phyloP scores from a whole-genome alignment of 768 basidiomycete genomes.

The Guyanaporus albipodus region DNA sequence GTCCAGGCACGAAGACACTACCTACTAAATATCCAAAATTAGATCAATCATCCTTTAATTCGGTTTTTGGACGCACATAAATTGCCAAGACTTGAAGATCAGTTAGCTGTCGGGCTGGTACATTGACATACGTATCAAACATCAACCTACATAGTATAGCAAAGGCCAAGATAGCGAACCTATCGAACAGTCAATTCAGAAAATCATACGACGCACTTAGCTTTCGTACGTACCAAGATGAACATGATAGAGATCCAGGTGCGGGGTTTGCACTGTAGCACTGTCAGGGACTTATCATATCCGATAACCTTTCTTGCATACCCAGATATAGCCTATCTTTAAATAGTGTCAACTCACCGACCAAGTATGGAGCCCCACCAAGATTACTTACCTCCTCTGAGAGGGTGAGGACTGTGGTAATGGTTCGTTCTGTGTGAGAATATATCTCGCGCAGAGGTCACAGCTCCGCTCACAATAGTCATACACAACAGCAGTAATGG shows the following conservation, averaged over 20 bases:
- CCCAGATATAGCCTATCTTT: slow-evolving; percentile 19
- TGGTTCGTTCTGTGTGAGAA: no score
- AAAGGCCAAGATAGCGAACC: slow-evolving; percentile 6
- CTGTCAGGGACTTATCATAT: not conserved
- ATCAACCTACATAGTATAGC: not conserved
- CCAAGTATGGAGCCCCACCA: rapidly evolving
- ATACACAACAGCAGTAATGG: not conserved
- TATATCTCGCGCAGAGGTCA: not conserved
- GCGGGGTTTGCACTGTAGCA: slow-evolving; percentile 1
- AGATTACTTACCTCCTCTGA: slow-evolving; percentile 1
- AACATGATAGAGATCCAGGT: slow-evolving; percentile 10
- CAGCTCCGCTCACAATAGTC: slow-evolving; percentile 6
- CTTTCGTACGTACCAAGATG: slow-evolving; percentile 2
- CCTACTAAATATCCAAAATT: not conserved
- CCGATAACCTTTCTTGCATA: not conserved
- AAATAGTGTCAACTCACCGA: not conserved
- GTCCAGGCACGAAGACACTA: not conserved
- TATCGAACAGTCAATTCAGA: not conserved
- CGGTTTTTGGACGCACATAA: not conserved
- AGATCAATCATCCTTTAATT: not conserved
- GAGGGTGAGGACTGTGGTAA: slow-evolving; percentile 6
- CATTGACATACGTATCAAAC: not conserved
- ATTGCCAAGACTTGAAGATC: not conserved
- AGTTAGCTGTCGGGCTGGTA: not conserved
- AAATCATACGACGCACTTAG: not conserved